Evolutionary conservation across 108 stramenopile genomes (phyloP), one percentile per base, ranked within the genome.

Genomic region (Skeletonema menzelii): DNA sequence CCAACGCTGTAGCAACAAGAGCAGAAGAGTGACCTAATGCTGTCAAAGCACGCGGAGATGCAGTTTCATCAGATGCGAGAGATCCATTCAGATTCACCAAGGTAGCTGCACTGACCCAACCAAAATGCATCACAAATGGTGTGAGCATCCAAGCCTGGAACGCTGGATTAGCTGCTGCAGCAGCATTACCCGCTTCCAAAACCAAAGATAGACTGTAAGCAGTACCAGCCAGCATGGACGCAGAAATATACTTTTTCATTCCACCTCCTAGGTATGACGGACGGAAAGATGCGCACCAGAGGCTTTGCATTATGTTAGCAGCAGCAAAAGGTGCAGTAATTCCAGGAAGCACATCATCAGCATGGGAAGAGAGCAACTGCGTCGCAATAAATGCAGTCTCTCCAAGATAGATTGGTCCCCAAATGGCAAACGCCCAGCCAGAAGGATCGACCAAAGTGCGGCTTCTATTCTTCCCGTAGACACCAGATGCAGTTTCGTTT

Each of bases 321-420:
- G 84, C 79, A 42, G 83, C 71, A 57, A 86, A 88, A 24, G 86
- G 83, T 10, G 77, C 85, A 14, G 87, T 69, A 15, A 82, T 35
- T 5, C 67, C 22, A 15, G 85, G 88, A 19, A 88, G 56, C 11
- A 37, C 14, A 17, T 56, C 64, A 37, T 71, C 14, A n/a, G 79
- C 30, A 53, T 75, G 69, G 17, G 68, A 65, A 27, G 80, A 42
- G 24, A 77, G 79, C 5, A 88, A 62, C 26, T 79, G 83, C 8
- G 82, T 69, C 14, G 70, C 59, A 10, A 74, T 77, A 70, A 85
- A 76, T 10, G 82, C 72, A 34, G 75, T 62, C 73, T 92, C 91
- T 28, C 91, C 91, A 11, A 89, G 47, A 73, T 80, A 92, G 57
- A 92, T 92, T 20, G 87, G 86, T 35, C 83, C 91, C 91, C 91